Evolutionary conservation across 495 filamentous ascomycete genomes (phyloP).

Genomic region (Astrocystis sublimbata): DNA sequence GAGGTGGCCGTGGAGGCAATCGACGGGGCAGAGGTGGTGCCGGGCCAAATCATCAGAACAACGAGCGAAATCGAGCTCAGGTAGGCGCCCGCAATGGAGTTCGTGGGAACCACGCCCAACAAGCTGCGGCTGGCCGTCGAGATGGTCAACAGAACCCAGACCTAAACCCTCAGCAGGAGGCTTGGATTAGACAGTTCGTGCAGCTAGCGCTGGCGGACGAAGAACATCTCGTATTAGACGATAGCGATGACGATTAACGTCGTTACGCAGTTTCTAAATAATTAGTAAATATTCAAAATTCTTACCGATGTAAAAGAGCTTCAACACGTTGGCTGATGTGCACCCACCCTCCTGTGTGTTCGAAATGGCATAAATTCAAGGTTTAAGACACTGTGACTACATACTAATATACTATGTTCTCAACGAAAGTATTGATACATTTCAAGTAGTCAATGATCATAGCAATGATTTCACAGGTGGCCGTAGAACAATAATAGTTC

Average conservation of each 20-base stretch:
- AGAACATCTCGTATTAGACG: slow-evolving; percentile 48
- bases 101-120: background rate
- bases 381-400: background rate
- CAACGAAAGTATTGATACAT: background rate
- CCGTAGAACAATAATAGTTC: no score
- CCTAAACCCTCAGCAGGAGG: slow-evolving; percentile 41
- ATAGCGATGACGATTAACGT: slow-evolving; percentile 41
- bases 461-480: no score
- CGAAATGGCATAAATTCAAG: no score
- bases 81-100: slow-evolving; percentile 21
- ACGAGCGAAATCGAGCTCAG: slow-evolving; percentile 31
- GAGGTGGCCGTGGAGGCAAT: slow-evolving; percentile 25
- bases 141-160: slow-evolving; percentile 8
- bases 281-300: no score
- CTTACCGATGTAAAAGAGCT: no score
- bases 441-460: no score
- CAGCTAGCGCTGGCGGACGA: slow-evolving; percentile 54
- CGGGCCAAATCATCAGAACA: slow-evolving; percentile 26
- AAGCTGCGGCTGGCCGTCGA: background rate
- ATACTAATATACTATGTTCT: background rate
- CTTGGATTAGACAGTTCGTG: slow-evolving; percentile 57
- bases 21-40: slow-evolving; percentile 27
- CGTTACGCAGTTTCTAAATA: background rate
- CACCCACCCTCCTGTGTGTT: no score
- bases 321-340: no score